Conservation (phyloP, 2,329 filamentous ascomycete species). For the Pseudocercospora musae region DNA sequence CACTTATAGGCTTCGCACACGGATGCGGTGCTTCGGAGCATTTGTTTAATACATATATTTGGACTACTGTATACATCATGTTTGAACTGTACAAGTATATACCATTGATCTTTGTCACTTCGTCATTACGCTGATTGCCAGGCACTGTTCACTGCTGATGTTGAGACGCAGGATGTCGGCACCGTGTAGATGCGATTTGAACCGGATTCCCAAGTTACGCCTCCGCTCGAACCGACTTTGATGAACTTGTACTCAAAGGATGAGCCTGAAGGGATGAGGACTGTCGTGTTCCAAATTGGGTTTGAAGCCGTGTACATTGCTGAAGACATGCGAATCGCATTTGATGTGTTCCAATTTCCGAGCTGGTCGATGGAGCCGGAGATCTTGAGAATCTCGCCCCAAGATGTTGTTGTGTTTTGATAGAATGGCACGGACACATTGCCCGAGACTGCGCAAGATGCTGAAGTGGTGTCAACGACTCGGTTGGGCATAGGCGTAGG, state of each 20-base stretch:
- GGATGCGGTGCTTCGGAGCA: background rate
- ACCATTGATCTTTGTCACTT: background rate
- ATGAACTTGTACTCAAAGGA: slow-evolving; percentile 61
- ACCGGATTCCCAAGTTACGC: slow-evolving; percentile 63
- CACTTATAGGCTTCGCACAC: background rate
- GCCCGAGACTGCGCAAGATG: slow-evolving; percentile 24
- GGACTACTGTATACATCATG: background rate
- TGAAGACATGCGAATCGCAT: slow-evolving; percentile 57
- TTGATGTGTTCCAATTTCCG: slow-evolving; percentile 56
- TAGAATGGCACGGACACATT: slow-evolving; percentile 61
- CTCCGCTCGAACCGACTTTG: slow-evolving; percentile 53
- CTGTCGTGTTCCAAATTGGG: slow-evolving; percentile 58
- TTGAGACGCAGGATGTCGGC: slow-evolving; percentile 37
- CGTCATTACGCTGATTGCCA: slow-evolving; percentile 31
- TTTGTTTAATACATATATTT: background rate
- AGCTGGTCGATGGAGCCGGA: slow-evolving; percentile 58
- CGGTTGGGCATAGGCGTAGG: slow-evolving; percentile 35
- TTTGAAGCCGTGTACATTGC: slow-evolving; percentile 56
- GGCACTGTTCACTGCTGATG: slow-evolving; percentile 35
- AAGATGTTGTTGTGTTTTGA: slow-evolving; percentile 54
- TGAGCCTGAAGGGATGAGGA: slow-evolving; percentile 56
- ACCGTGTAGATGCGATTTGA: slow-evolving; percentile 44
- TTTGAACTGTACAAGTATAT: background rate
- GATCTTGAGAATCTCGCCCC: slow-evolving; percentile 64
- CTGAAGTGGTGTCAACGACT: slow-evolving; percentile 27